These are phyloP conservation scores for Alnus rubra DNA, from an alignment of 306 rosid genomes.

Conservation along the genomic window DNA sequence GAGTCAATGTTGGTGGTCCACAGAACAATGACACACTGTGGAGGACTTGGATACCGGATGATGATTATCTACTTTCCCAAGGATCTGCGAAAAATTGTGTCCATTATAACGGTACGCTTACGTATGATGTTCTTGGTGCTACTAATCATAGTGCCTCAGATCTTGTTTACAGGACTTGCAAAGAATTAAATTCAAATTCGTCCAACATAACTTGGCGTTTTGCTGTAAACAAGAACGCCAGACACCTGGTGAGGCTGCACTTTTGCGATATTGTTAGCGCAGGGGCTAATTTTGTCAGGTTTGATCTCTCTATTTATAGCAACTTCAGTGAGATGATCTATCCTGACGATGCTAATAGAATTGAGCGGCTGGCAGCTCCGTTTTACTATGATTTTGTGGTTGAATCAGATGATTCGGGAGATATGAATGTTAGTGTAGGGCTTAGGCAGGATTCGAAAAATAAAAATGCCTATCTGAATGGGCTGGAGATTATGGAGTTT, in stretches of 20 bases:
- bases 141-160: slow-evolving; percentile 15
- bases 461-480: slow-evolving; percentile 33
- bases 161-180: slow-evolving; percentile 32
- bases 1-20: slow-evolving; percentile 45
- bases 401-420: slow-evolving; percentile 28
- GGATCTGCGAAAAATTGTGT: background rate
- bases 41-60: slow-evolving; percentile 47
- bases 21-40: slow-evolving; percentile 10
- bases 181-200: background rate
- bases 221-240: slow-evolving; percentile 24
- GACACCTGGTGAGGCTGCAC: slow-evolving; percentile 42
- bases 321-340: accelerated
- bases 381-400: slow-evolving; percentile 38
- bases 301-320: slow-evolving; percentile 22
- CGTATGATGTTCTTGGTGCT: background rate
- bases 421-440: slow-evolving; percentile 8
- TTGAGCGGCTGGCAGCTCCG: background rate
- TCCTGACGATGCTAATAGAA: accelerated
- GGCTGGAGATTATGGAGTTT: slow-evolving; percentile 45
- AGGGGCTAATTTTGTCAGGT: accelerated
- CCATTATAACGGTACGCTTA: background rate
- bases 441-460: accelerated
- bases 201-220: slow-evolving; percentile 38
- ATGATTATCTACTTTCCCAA: background rate
- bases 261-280: slow-evolving; percentile 20